A percentile compares a stretch with the other conserved stretches of the same genome.
phyloP scores from a whole-genome alignment of 2,329 filamentous ascomycete species.

The Colletotrichum euphorbiae region DNA sequence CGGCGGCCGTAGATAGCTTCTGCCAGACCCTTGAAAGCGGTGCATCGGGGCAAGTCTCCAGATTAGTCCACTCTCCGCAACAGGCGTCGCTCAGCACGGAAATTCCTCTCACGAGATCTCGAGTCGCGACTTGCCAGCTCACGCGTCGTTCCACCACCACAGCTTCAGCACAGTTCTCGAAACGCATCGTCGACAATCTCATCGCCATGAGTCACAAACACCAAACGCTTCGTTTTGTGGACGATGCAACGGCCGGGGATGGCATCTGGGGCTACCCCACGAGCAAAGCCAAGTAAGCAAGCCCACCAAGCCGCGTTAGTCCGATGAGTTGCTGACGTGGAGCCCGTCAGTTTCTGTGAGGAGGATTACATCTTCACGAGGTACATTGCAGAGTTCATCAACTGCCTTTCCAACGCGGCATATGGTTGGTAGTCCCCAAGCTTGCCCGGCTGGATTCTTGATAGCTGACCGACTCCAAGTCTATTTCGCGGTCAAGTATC shows the following conservation, averaged over 20 bases:
- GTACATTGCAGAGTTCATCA: conserved; percentile 58
- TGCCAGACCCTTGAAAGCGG: background rate
- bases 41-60: background rate
- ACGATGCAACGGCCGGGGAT: conserved; percentile 48
- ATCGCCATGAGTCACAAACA: conserved; percentile 43
- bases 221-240: conserved; percentile 52
- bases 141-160: background rate
- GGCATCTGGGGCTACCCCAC: conserved; percentile 55
- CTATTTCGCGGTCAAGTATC: conserved; percentile 54
- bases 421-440: conserved; percentile 42
- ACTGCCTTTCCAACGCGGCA: conserved; percentile 55
- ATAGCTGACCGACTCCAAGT: conserved; percentile 42
- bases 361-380: conserved; percentile 53
- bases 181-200: background rate
- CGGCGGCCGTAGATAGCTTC: background rate
- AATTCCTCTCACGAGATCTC: background rate
- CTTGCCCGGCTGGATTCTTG: accelerated
- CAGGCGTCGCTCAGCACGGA: background rate
- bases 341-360: conserved; percentile 36
- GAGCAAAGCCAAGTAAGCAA: conserved; percentile 53
- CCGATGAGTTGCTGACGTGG: conserved; percentile 16
- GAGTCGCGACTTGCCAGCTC: conserved; percentile 4
- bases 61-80: conserved; percentile 1
- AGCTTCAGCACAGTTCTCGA: background rate
- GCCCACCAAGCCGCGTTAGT: background rate